phyloP scores from a whole-genome alignment of 345 rosid genomes.

The Xanthoceras sorbifolium region DNA sequence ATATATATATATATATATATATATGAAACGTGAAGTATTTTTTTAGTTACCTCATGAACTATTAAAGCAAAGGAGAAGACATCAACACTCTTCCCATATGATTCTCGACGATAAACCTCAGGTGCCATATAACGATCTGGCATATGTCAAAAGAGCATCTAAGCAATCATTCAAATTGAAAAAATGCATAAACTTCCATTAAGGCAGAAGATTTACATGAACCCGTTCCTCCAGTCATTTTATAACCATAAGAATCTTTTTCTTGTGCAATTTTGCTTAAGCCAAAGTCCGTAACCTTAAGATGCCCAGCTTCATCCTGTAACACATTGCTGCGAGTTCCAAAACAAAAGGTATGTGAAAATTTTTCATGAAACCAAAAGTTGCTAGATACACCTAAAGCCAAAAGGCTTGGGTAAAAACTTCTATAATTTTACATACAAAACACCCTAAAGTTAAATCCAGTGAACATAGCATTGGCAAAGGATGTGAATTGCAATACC shows the following conservation, averaged over 20 bases:
- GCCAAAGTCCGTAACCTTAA: constrained; percentile 74
- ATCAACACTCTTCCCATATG: constrained; percentile 69
- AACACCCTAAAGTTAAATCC: not conserved
- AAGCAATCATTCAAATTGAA: constrained; percentile 12
- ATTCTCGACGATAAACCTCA: constrained; percentile 67
- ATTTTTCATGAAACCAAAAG: not conserved
- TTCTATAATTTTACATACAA: not conserved
- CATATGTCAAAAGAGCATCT: constrained; percentile 9
- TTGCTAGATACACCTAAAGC: not conserved
- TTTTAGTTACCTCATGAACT: constrained; percentile 51
- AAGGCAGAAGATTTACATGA: constrained; percentile 41
- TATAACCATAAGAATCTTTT: constrained; percentile 55
- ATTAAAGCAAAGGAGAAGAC: constrained; percentile 64
- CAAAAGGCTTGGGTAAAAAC: not conserved
- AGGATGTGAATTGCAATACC: constrained; percentile 33
- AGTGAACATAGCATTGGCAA: constrained; percentile 6
- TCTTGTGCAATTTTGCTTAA: constrained; percentile 62
- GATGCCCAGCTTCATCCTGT: constrained; percentile 62
- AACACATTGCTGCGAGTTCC: constrained; percentile 46
- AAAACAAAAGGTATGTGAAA: constrained; percentile 6
- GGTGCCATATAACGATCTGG: constrained; percentile 79
- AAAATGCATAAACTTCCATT: constrained; percentile 5
- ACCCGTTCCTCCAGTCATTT: constrained; percentile 67
- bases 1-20: too few relatives aligned
- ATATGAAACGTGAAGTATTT: not conserved